Conservation (phyloP, 2,329 filamentous ascomycete genomes). For the Pestalotiopsis sp. region DNA sequence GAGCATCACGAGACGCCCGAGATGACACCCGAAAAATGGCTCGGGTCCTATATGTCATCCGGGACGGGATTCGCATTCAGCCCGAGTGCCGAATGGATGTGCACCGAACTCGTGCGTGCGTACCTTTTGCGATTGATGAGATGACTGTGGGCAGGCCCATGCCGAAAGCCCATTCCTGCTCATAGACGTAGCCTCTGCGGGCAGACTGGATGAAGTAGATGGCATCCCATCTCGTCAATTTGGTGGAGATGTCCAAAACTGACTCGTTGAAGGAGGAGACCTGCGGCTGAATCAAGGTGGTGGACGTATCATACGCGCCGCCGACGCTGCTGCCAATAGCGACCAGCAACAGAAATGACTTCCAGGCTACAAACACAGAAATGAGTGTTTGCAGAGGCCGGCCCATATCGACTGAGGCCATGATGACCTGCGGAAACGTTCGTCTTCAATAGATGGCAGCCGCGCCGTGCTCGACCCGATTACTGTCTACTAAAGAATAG, state of each 20-base stretch:
- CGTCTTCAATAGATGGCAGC: too few relatives aligned
- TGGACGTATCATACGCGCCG: conserved; percentile 80
- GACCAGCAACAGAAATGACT: conserved; percentile 65
- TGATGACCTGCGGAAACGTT: conserved; percentile 13
- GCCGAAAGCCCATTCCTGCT: conserved; percentile 88
- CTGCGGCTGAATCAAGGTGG: conserved; percentile 53
- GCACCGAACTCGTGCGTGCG: conserved; percentile 12
- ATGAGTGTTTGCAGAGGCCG: conserved; percentile 29
- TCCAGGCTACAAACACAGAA: conserved; percentile 65
- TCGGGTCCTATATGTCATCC: background rate
- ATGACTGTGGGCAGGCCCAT: conserved; percentile 47
- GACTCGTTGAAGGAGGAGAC: conserved; percentile 32
- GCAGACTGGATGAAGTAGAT: conserved; percentile 73
- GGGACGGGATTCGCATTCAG: background rate
- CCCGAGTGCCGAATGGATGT: background rate
- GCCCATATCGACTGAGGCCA: conserved; percentile 21
- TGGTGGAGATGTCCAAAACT: conserved; percentile 46
- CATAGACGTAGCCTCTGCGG: conserved; percentile 67
- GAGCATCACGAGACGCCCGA: background rate
- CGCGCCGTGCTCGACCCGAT: background rate
- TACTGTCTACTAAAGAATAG: background rate
- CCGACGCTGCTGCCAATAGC: conserved; percentile 54
- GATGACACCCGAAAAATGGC: background rate
- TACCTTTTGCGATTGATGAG: conserved; percentile 36
- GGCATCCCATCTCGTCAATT: conserved; percentile 78